Evolutionary conservation across 2,329 filamentous ascomycete genomes (phyloP).

Genomic region (Arthroderma sp.): DNA sequence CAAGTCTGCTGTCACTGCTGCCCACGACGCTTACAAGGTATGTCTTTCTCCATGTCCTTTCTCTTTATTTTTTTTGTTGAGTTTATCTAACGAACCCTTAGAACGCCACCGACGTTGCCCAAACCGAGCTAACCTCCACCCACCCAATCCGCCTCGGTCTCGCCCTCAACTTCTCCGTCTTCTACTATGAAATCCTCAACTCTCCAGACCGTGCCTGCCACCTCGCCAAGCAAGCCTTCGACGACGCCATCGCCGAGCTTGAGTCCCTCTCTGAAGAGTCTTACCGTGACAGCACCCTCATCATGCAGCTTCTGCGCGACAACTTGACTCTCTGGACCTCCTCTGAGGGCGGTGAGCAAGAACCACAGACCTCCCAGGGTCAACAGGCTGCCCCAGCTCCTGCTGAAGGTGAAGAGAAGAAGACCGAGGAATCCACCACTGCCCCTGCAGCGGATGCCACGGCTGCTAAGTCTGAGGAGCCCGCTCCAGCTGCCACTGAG

Average conservation of each 20-base stretch:
- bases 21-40: conserved; percentile 97
- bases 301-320: conserved; percentile 98
- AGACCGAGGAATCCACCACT: conserved; percentile 37
- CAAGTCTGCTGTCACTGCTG: conserved; percentile 73
- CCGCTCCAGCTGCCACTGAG: neutral
- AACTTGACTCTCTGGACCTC: conserved; percentile 98
- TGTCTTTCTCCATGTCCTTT: neutral
- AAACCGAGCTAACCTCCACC: conserved; percentile 92
- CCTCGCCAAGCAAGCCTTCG: conserved; percentile 97
- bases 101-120: conserved; percentile 96
- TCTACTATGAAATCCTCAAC: conserved; percentile 99
- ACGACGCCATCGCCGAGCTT: conserved; percentile 96
- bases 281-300: conserved; percentile 96
- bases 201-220: conserved; percentile 95
- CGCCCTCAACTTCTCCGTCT: conserved; percentile 97
- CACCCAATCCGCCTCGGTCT: conserved; percentile 97
- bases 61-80: neutral
- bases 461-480: conserved; percentile 9
- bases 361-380: conserved; percentile 37
- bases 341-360: conserved; percentile 66
- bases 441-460: neutral
- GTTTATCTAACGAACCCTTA: conserved; percentile 27
- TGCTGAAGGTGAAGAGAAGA: conserved; percentile 49
- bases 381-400: neutral
- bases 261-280: conserved; percentile 96